Evolutionary conservation across 768 basidiomycete species (phyloP), one percentile per base, ranked within the genome.

Genomic region (Chalciporus sphaerocephalus): DNA sequence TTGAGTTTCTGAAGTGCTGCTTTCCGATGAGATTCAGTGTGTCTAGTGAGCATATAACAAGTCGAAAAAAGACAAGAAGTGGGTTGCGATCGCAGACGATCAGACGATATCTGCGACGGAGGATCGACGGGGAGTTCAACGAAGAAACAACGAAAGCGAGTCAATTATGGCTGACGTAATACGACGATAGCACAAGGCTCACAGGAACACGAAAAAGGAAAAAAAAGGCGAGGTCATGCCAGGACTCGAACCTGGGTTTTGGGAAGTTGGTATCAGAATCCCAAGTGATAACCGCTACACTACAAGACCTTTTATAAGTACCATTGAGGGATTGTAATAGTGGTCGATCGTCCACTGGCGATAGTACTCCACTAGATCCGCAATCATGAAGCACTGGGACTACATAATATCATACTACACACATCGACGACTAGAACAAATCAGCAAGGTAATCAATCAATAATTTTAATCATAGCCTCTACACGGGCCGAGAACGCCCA

Each of bases 31-130:
- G 40, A 57, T 67, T 75, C 63, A 45, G 63, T 60, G 51, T 69
- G 74, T 62, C 74, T 80, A 74, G 73, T 71, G 68, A 67, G 84
- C 85, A 87, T 87, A 86, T 75, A 87, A 85, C 38, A 46, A 40
- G 48, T 56, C 50, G 48, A 36, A 44, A 44, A 22, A 30, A 24
- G 45, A 27, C 42, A 42, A 20, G n/a, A 32, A 6, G 34, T 58
- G 16, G 2, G 46, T 51, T 18, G 46, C 42, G 51, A 49, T 52
- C 60, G 62, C 62, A 62, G 52, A 58, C 58, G 37, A 40, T 55
- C 47, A 43, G 46, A 9, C 22, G 13, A 25, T 40, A 40, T 49
- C 55, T 52, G 61, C 59, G 48, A 56, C 38, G 40, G 46, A 50
- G 47, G 6, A 30, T 3, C 30, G 30, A 32, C 28, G 15, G 30